A percentile compares a stretch with the other conserved stretches of the same genome.
Evolutionary conservation across 257 asterid species (phyloP).

Genomic region (Solanum sejunctum): DNA sequence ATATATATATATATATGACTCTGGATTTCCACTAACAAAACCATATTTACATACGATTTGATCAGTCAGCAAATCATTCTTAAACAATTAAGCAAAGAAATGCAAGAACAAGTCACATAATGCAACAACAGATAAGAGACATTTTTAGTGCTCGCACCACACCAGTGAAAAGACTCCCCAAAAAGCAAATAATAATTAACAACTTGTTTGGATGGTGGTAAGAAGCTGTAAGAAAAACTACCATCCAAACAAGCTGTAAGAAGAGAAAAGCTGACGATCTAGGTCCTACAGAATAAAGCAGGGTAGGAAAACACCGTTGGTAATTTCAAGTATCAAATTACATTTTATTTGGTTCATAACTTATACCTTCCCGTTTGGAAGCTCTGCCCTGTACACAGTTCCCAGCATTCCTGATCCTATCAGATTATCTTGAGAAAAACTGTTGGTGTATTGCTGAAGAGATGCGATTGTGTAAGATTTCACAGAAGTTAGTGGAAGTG

Average conservation of each 20-base stretch:
- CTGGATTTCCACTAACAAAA: background rate
- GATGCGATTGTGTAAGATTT: constrained; percentile 73
- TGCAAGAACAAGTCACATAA: background rate
- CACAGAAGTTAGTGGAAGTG: constrained; percentile 52
- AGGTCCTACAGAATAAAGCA: background rate
- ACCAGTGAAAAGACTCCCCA: background rate
- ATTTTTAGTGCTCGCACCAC: background rate
- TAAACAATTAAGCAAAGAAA: background rate
- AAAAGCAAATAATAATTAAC: background rate
- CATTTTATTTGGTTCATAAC: background rate
- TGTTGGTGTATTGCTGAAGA: constrained; percentile 82
- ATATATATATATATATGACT: background rate
- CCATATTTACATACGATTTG: background rate
- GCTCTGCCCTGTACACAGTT: constrained; percentile 74
- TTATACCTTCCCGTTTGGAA: constrained; percentile 70
- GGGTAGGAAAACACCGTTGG: background rate
- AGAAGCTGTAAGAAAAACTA: no score
- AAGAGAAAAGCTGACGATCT: background rate
- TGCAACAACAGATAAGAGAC: background rate
- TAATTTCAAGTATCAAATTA: background rate
- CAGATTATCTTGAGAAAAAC: constrained; percentile 88
- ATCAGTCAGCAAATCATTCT: background rate
- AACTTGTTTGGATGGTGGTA: no score
- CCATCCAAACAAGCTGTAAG: no score
- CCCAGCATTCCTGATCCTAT: constrained; percentile 92